Base-by-base conservation (phyloP, 495 filamentous ascomycete species). In the Penicillium egyptiacum region DNA sequence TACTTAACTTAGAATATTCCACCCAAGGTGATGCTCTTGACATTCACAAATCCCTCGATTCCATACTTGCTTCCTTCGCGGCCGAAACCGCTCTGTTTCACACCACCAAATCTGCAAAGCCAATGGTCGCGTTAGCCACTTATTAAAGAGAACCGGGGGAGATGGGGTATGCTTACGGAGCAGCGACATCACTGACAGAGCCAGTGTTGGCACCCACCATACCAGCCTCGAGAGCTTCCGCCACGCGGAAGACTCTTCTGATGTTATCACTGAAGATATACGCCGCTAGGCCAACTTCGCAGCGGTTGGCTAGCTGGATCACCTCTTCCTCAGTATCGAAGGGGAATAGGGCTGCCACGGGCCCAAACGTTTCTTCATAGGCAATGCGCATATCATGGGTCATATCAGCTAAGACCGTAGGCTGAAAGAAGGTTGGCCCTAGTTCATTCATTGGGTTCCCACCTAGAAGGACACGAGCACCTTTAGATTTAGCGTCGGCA, bases 261-360 rank as follows among this genome's bases (percentile, higher is more conserved):
- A 90, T 37, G 63, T 92, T 82, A 28, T 73, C 74, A 11, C 80
- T 85, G 70, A 83, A 91, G 72, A 92, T 88, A 63, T 92, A 92
- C 16, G 85, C 86, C 2, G 88, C 89, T 39, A 92, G 73, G 12
- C 88, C 88, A 28, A 91, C 89, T 19, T 86, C 78, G 4, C 83
- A 75, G 11, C 77, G 60, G 67, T 92, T 91, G 4, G 88, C 88
- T 39, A 89, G 68, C 46, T 79, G 74, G 23, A 92, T 81, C 2
- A 89, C 88, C 63, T 92, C 88, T 46, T 85, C 80, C 67, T 92
- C 89, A 0, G 82, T 88, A 14, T 84, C 77, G 60, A 92, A 92
- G 12, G 77, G 77, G 66, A 88, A 90, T 3, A 92, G 63, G 2
- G 82, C 87, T 0, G 88, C 88, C 9, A 92, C 80, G 19, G 89